Evolutionary conservation across 129 eudicot species (phyloP).

Genomic region (Chrysanthemum lavandulifolium): DNA sequence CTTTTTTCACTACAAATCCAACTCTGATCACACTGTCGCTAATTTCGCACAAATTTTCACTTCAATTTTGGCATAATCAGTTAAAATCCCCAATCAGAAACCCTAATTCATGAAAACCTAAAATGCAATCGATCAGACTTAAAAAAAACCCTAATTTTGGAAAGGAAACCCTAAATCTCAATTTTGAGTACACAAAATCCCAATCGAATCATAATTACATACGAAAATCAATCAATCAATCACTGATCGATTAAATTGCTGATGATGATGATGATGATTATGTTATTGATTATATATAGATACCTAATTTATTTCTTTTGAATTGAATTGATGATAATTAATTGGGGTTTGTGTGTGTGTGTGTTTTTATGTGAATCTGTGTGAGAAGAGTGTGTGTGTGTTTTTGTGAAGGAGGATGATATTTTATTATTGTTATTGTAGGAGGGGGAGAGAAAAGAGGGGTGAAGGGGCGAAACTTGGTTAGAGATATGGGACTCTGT

Average conservation of each 20-base stretch:
- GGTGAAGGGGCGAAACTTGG: no score
- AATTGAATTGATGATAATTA: not conserved
- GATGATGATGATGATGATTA: no score
- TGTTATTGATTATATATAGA: no score
- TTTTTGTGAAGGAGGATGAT: slow-evolving; percentile 12
- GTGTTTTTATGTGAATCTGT: not conserved
- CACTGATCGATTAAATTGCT: no score
- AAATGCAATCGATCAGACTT: slow-evolving; percentile 34
- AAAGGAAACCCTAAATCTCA: slow-evolving; percentile 33
- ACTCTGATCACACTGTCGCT: slow-evolving; percentile 19
- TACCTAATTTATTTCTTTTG: not conserved
- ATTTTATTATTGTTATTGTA: no score
- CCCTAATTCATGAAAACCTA: slow-evolving; percentile 43
- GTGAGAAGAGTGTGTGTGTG: slow-evolving; percentile 20
- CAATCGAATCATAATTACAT: slow-evolving; percentile 27
- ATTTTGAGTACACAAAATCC: slow-evolving; percentile 18
- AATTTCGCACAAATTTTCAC: not conserved
- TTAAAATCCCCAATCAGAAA: slow-evolving; percentile 48
- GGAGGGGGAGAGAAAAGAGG: no score
- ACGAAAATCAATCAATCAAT: no score
- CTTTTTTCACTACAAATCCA: slow-evolving; percentile 5
- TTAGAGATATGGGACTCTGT: no score
- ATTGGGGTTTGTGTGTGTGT: not conserved
- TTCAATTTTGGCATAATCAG: slow-evolving; percentile 17
- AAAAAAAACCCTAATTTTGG: slow-evolving; percentile 19